A percentile compares a stretch with the other conserved stretches of the same genome.
Evolutionary conservation across 2,329 filamentous ascomycete species (phyloP).

Genomic region (Pseudopyrenochaeta lycopersici): DNA sequence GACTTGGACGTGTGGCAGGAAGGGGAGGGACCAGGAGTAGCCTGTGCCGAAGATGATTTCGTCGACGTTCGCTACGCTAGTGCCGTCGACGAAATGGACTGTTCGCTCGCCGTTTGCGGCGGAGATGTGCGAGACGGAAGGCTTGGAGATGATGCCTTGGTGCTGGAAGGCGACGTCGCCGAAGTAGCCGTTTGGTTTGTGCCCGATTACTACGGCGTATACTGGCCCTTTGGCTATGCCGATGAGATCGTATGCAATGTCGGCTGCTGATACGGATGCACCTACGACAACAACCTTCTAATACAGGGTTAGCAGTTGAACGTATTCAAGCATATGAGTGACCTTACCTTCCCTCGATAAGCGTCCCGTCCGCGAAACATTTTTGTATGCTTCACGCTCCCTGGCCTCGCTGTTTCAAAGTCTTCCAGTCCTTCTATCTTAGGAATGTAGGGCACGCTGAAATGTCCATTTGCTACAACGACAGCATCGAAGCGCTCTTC

Average conservation of each 20-base stretch:
- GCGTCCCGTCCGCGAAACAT: slow-evolving; percentile 59
- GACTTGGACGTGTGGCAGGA: slow-evolving; percentile 57
- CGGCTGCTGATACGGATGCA: slow-evolving; percentile 70
- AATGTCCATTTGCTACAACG: slow-evolving; percentile 69
- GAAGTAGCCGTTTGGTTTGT: slow-evolving; percentile 63
- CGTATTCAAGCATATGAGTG: no score
- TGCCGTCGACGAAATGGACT: slow-evolving; percentile 67
- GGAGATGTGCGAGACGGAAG: slow-evolving; percentile 60
- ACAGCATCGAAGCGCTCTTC: slow-evolving; percentile 69
- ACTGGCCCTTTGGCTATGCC: slow-evolving; percentile 58
- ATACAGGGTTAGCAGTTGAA: slow-evolving; percentile 2
- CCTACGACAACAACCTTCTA: slow-evolving; percentile 70
- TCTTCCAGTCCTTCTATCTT: slow-evolving; percentile 59
- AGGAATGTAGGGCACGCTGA: slow-evolving; percentile 66
- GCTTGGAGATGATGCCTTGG: slow-evolving; percentile 58
- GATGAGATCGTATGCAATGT: slow-evolving; percentile 66
- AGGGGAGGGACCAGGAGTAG: slow-evolving; percentile 71
- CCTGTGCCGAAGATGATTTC: slow-evolving; percentile 73
- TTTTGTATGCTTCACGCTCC: slow-evolving; percentile 65
- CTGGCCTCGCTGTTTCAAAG: slow-evolving; percentile 57
- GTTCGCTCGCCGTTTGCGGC: slow-evolving; percentile 48
- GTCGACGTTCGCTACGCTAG: slow-evolving; percentile 63
- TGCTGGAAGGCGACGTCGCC: slow-evolving; percentile 69
- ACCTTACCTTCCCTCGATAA: slow-evolving; percentile 57
- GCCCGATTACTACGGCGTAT: slow-evolving; percentile 64